Conservation (phyloP, 2,329 filamentous ascomycete species). For the Colletotrichum spinosum region DNA sequence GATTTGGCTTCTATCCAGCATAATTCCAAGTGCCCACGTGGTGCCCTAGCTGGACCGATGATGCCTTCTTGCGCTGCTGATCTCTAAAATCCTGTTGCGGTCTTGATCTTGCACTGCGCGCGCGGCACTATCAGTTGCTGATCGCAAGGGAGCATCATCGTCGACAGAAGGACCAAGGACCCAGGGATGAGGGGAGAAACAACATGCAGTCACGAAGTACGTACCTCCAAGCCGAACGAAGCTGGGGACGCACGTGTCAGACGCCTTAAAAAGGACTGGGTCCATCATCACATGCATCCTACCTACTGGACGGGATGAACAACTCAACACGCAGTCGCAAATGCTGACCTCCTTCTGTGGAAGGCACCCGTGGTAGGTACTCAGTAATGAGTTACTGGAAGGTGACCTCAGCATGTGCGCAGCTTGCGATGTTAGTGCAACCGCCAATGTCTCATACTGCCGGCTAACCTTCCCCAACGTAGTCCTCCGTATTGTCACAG, state of each 20-base stretch:
- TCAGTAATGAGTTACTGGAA: too few species aligned
- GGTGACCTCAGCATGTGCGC: slow-evolving; percentile 5
- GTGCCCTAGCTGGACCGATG: too few species aligned
- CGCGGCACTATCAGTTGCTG: too few species aligned
- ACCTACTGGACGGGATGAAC: slow-evolving; percentile 31
- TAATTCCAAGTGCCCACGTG: too few species aligned
- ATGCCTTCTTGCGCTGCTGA: too few species aligned
- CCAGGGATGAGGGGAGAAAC: slow-evolving; percentile 17
- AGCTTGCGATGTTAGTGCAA: slow-evolving; percentile 10
- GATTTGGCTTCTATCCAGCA: too few species aligned
- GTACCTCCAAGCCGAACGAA: neutral
- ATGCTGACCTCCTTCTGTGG: neutral
- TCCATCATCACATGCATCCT: slow-evolving; percentile 37
- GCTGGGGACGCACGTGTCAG: slow-evolving; percentile 39
- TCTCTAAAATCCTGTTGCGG: too few species aligned
- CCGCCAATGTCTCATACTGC: too few species aligned
- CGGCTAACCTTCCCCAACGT: slow-evolving; percentile 8
- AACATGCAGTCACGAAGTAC: neutral
- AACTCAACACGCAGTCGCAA: slow-evolving; percentile 17
- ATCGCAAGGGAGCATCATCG: neutral
- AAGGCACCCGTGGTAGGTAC: too few species aligned
- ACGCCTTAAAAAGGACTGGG: slow-evolving; percentile 4
- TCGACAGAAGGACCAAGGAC: neutral
- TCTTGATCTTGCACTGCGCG: too few species aligned
- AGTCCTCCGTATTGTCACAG: neutral